Evolutionary conservation across 2,329 filamentous ascomycete genomes (phyloP).

Genomic region (Sarocladium kiliense): DNA sequence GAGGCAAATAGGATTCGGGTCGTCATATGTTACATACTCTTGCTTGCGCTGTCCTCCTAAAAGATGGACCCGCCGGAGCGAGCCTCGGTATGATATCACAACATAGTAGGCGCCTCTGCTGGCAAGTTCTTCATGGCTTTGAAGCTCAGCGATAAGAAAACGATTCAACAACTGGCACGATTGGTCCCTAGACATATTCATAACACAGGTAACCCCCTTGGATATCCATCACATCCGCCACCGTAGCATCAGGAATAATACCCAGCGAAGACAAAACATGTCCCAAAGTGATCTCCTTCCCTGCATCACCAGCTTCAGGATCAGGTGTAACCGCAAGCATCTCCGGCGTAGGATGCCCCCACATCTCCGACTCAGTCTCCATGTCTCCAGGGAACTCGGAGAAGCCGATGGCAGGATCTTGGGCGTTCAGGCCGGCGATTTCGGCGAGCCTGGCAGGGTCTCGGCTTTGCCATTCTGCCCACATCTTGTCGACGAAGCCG

Average conservation of each 20-base stretch:
- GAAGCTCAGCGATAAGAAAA: too few species aligned
- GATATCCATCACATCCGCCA: constrained; percentile 10
- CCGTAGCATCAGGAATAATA: constrained; percentile 10
- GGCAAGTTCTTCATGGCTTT: too few species aligned
- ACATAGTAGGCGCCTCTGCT: too few species aligned
- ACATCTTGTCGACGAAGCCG: constrained; percentile 13
- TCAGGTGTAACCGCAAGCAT: constrained; percentile 11
- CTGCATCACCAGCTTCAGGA: constrained; percentile 10
- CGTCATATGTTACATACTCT: too few species aligned
- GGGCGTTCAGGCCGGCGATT: constrained; percentile 9
- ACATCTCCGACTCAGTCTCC: constrained; percentile 10
- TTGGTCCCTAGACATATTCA: constrained; percentile 9
- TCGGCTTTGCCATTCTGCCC: constrained; percentile 10
- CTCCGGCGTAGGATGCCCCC: constrained; percentile 9
- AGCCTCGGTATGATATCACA: too few species aligned
- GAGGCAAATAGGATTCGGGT: too few species aligned
- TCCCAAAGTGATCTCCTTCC: constrained; percentile 6
- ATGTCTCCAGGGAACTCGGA: constrained; percentile 11
- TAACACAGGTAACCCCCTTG: constrained; percentile 9
- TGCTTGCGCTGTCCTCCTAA: too few species aligned
- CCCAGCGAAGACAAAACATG: constrained; percentile 10
- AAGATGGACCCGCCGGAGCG: too few species aligned
- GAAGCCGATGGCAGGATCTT: constrained; percentile 10
- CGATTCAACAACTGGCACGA: too few species aligned
- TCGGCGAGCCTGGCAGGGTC: constrained; percentile 5